A percentile compares a stretch with the other conserved stretches of the same genome.
These are phyloP conservation scores for Aurantiochytrium sp. DNA, from an alignment of 108 stramenopile genomes.

Conservation along the genomic window DNA sequence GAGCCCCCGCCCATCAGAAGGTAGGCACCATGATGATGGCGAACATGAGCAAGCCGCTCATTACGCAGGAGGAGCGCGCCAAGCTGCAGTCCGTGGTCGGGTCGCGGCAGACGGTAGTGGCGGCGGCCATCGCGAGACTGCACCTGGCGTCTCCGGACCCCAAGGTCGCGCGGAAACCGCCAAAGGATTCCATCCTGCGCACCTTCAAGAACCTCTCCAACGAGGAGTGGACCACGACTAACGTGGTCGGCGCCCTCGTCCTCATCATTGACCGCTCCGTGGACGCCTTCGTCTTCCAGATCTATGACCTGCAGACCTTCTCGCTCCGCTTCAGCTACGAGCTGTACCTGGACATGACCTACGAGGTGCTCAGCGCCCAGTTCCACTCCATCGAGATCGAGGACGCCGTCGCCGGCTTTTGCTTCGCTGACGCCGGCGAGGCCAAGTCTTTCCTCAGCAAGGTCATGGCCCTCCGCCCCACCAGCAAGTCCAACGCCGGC, in stretches of 20 bases:
- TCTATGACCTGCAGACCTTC: neutral
- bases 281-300: neutral
- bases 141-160: constrained; percentile 20
- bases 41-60: neutral
- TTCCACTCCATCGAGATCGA: constrained; percentile 6
- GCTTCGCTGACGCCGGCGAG: neutral
- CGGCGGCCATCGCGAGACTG: neutral
- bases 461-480: constrained; percentile 18
- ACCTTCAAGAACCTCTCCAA: neutral
- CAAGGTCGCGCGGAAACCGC: neutral
- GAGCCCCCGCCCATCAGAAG: too few species aligned
- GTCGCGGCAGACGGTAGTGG: neutral
- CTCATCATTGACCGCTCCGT: neutral
- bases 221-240: constrained; percentile 13
- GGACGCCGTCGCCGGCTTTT: constrained; percentile 9
- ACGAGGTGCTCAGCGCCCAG: neutral
- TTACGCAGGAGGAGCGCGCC: neutral
- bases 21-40: too few species aligned
- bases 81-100: constrained; percentile 7
- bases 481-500: constrained; percentile 16
- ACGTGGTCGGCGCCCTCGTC: neutral
- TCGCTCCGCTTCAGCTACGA: neutral
- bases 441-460: neutral
- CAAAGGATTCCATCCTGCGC: neutral
- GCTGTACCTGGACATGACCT: constrained; percentile 11